Evolutionary conservation across 148 eudicot species (phyloP), one percentile per base, ranked within the genome.

Genomic region (Rhododendron vialii): DNA sequence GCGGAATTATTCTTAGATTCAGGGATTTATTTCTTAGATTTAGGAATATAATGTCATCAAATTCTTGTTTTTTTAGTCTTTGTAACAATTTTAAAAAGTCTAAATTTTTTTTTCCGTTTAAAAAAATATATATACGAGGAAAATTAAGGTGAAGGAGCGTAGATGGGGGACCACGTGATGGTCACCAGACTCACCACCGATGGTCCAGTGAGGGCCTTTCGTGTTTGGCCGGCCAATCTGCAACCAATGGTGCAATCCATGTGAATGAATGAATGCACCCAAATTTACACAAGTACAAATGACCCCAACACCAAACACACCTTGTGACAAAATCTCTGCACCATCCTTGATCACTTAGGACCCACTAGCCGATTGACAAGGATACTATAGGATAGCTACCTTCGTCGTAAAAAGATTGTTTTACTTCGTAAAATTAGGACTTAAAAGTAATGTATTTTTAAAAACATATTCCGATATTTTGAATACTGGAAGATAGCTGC

Each of bases 151-250:
- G 8, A n/a, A 35, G 50, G 4, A 41, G 6, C 26, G 11, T 14
- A 26, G 28, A 12, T 78, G 30, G 81, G 81, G 53, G 26, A 41
- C 81, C 26, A 36, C 3, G 53, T 77, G 80, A 15, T 45, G 81
- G 55, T 33, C 81, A 24, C n/a, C n/a, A n/a, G n/a, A n/a, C n/a
- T n/a, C n/a, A n/a, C 81, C 30, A 8, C 28, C 53, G 13, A 24
- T 11, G 53, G 53, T n/a, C 59, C 59, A 50, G 30, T 26, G 50
- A 20, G 24, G 22, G 24, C 81, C 4, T 79, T 41, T 43, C 81
- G 53, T 79, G 82, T 50, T 79, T 48, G 59, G 82, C 33, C 82
- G 82, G 35, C 82, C 28, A 5, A 26, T 79, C 59, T 47, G 82
- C 36, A 48, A 48, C 35, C 53, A 4, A 48, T 13, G 22, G 57